A percentile compares a stretch with the other conserved stretches of the same genome.
phyloP scores from a whole-genome alignment of 140 eudicot genomes.

The Erigeron philadelphicus region DNA sequence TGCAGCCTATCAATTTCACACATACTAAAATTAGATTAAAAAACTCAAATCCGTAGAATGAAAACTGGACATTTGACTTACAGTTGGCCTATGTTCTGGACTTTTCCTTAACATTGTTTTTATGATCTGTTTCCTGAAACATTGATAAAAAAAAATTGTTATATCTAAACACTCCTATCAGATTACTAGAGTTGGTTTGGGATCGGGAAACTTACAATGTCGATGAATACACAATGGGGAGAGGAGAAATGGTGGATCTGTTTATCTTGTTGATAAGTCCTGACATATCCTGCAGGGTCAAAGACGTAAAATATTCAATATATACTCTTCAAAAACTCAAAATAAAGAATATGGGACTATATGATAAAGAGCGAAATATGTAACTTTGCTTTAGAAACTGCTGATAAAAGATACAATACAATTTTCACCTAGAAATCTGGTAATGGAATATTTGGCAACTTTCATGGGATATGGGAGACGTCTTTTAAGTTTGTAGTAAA shows the following conservation, averaged over 20 bases:
- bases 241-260: slow-evolving; percentile 73
- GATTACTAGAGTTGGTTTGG: not conserved
- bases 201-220: slow-evolving; percentile 55
- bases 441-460: not conserved
- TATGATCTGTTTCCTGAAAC: slow-evolving; percentile 79
- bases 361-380: slow-evolving; percentile 14
- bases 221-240: slow-evolving; percentile 81
- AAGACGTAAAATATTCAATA: slow-evolving; percentile 12
- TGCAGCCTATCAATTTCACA: slow-evolving; percentile 58
- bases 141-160: not conserved
- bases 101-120: slow-evolving; percentile 90
- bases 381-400: not conserved
- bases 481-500: not conserved
- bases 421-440: not conserved
- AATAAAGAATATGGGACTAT: not conserved
- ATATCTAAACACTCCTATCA: not conserved
- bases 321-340: slow-evolving; percentile 20
- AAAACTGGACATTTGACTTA: slow-evolving; percentile 44
- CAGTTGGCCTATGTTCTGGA: slow-evolving; percentile 98
- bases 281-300: slow-evolving; percentile 61
- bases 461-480: not conserved
- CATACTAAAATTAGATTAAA: slow-evolving; percentile 20
- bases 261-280: slow-evolving; percentile 94
- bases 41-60: not conserved
- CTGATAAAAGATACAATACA: not conserved